These are phyloP conservation scores for Inosperma sp. DNA, from an alignment of 768 basidiomycete genomes.

Conservation along the genomic window DNA sequence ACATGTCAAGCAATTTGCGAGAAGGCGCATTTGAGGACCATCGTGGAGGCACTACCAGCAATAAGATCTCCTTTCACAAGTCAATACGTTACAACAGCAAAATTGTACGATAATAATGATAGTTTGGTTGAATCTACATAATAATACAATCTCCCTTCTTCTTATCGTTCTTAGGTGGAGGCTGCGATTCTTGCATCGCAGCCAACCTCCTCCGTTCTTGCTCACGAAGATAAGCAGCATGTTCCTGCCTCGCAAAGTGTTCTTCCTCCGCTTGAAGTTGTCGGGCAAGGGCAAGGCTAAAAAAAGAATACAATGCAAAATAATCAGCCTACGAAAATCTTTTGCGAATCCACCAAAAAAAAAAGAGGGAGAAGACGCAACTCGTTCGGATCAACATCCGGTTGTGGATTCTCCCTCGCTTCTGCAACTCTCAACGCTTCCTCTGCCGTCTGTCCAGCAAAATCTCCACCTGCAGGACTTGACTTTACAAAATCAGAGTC, in stretches of 20 bases:
- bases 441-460: conserved; percentile 68
- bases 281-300: conserved; percentile 63
- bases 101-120: background rate
- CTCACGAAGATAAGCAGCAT: conserved; percentile 29
- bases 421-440: conserved; percentile 51
- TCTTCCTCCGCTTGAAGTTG: conserved; percentile 84
- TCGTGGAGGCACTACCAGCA: too few relatives aligned
- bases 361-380: too few relatives aligned
- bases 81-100: too few relatives aligned
- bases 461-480: conserved; percentile 75
- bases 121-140: conserved; percentile 37
- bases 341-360: background rate
- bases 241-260: conserved; percentile 38
- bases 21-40: too few relatives aligned
- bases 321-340: conserved; percentile 1
- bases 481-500: conserved; percentile 63
- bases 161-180: conserved; percentile 31
- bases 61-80: too few relatives aligned
- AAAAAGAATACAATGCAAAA: background rate
- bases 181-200: conserved; percentile 22
- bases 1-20: too few relatives aligned
- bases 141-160: conserved; percentile 54
- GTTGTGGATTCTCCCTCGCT: conserved; percentile 36
- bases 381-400: conserved; percentile 53
- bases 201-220: conserved; percentile 25